Evolutionary conservation across 2,329 filamentous ascomycete species (phyloP), one percentile per base, ranked within the genome.

Genomic region (Passalora sequoiae): DNA sequence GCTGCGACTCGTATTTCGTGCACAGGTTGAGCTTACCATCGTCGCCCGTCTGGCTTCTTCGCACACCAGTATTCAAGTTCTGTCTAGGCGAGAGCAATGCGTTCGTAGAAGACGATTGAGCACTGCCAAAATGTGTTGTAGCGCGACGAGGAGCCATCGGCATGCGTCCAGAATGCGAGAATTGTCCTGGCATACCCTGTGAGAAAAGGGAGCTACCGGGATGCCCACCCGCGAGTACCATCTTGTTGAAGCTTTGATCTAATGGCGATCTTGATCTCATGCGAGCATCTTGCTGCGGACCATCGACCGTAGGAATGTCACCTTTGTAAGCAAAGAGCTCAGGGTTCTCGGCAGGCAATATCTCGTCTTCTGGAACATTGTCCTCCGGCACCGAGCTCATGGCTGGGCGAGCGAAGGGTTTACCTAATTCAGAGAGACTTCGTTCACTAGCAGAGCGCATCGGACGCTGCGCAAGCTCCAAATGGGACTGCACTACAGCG

Each of bases 11-110:
- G n/a, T n/a, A n/a, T n/a, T n/a, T n/a, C n/a, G n/a, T n/a, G n/a
- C n/a, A n/a, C n/a, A n/a, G n/a, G n/a, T n/a, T n/a, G n/a, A n/a
- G 40, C 56, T 43, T 55, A 61, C 59, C 52, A 16, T 55, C 45
- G 39, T 50, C 57, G 44, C 53, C 54, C 12, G 53, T 39, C 7
- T 52, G 49, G 24, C 52, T 59, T 24, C 54, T 47, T 47, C 46
- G 4, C 6, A 10, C 28, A 19, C 12, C 24, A n/a, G 15, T 4
- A 17, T n/a, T 50, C 16, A 51, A 24, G 2, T 49, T 38, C 15
- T 47, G 40, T 13, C 46, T 42, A 17, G 40, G 42, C 4, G 31
- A 24, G 35, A 43, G 43, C 41, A 31, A 29, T 27, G 22, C 29
- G 19, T 21, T 37, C 24, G 29, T 29, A 12, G 28, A 5, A 8